Evolutionary conservation across 1,284 basidiomycete genomes (phyloP).

Genomic region (Boletus semigastroideus): DNA sequence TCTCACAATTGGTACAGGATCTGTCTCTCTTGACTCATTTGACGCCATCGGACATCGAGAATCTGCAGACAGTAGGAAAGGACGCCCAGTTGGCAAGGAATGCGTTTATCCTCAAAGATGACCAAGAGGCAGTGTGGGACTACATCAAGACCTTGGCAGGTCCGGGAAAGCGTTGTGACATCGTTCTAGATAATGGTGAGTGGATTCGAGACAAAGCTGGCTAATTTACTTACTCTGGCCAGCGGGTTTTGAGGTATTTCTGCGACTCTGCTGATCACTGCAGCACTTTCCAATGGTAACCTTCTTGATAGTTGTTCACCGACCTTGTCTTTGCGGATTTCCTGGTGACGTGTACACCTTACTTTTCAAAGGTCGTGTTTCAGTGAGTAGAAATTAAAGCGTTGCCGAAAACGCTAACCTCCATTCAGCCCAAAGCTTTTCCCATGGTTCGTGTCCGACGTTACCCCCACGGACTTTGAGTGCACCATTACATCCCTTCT

Average conservation of each 20-base stretch:
- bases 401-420: slow-evolving; percentile 11
- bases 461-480: slow-evolving; percentile 77
- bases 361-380: slow-evolving; percentile 79
- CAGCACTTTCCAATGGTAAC: slow-evolving; percentile 2
- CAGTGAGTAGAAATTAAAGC: slow-evolving; percentile 58
- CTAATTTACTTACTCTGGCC: slow-evolving; percentile 3
- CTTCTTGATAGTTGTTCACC: slow-evolving; percentile 72
- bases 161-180: slow-evolving; percentile 66
- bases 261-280: background rate
- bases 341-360: slow-evolving; percentile 83
- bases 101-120: slow-evolving; percentile 83
- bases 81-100: slow-evolving; percentile 74
- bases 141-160: slow-evolving; percentile 55
- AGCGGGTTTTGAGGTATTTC: slow-evolving; percentile 80
- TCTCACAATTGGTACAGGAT: slow-evolving; percentile 50
- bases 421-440: slow-evolving; percentile 75
- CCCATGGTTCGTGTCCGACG: slow-evolving; percentile 94
- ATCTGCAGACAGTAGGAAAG: slow-evolving; percentile 79
- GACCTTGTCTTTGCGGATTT: slow-evolving; percentile 96
- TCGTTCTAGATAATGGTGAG: slow-evolving; percentile 89
- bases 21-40: slow-evolving; percentile 82
- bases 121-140: slow-evolving; percentile 77
- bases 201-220: slow-evolving; percentile 16
- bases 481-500: slow-evolving; percentile 51
- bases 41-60: slow-evolving; percentile 76